These are phyloP conservation scores for Fusarium ambrosium DNA, from an alignment of 2,329 filamentous ascomycete genomes.

Conservation along the genomic window DNA sequence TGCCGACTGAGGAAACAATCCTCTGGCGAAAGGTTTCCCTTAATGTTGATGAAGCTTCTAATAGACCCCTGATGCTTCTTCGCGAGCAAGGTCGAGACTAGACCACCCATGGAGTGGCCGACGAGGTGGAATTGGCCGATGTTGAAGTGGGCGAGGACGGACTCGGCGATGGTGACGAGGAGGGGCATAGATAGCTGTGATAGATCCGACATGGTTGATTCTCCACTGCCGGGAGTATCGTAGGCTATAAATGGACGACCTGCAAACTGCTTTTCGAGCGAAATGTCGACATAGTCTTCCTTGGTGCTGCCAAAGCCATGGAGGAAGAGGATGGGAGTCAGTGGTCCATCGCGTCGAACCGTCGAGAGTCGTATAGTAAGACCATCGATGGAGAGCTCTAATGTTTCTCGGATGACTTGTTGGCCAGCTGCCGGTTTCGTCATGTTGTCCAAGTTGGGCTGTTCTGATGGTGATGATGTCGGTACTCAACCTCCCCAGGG, in stretches of 20 bases:
- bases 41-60: background rate
- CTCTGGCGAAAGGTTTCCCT: background rate
- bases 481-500: accelerated
- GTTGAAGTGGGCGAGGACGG: background rate
- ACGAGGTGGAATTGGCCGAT: background rate
- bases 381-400: background rate
- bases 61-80: background rate
- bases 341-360: background rate
- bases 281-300: background rate
- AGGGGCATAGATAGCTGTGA: background rate
- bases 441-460: background rate
- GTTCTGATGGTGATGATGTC: background rate
- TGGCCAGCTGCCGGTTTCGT: background rate
- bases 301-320: conserved; percentile 2
- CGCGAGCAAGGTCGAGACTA: background rate
- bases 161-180: background rate
- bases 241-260: conserved; percentile 2
- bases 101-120: conserved; percentile 1
- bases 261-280: background rate
- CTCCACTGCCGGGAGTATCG: background rate
- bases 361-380: background rate
- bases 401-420: background rate
- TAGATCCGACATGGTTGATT: conserved; percentile 1
- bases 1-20: background rate
- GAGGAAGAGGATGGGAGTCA: background rate